These are phyloP conservation scores for Ceratobasidium papillatum DNA, from an alignment of 1,284 basidiomycete species.

Conservation along the genomic window DNA sequence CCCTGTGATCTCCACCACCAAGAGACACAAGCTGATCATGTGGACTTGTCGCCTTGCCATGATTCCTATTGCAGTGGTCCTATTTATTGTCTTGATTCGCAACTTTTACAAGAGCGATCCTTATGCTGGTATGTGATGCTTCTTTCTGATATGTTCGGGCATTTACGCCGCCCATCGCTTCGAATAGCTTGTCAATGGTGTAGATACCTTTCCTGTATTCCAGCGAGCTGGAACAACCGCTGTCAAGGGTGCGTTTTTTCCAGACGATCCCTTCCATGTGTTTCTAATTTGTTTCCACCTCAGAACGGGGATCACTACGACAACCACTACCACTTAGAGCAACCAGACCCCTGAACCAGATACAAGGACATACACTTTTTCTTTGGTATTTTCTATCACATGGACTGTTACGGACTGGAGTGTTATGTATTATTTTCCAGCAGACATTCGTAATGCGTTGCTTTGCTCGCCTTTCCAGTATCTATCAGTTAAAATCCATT, in stretches of 20 bases:
- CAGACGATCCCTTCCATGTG: neutral
- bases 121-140: conserved; percentile 66
- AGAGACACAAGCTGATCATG: conserved; percentile 75
- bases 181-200: conserved; percentile 84
- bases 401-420: conserved; percentile 16
- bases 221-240: conserved; percentile 76
- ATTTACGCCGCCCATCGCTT: neutral
- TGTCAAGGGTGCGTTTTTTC: conserved; percentile 67
- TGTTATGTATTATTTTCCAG: neutral
- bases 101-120: conserved; percentile 93
- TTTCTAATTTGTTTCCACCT: neutral
- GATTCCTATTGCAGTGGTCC: conserved; percentile 75
- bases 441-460: neutral
- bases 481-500: conserved; percentile 22
- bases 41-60: conserved; percentile 79
- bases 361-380: neutral
- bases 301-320: conserved; percentile 37
- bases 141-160: neutral
- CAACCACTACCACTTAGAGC: conserved; percentile 16
- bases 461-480: neutral
- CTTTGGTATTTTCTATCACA: neutral
- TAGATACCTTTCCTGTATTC: conserved; percentile 88
- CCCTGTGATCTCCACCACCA: conserved; percentile 85
- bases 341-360: neutral
- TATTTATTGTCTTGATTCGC: conserved; percentile 82